Conservation (phyloP, 495 filamentous ascomycete species). For the Aspergillus indologenus region DNA sequence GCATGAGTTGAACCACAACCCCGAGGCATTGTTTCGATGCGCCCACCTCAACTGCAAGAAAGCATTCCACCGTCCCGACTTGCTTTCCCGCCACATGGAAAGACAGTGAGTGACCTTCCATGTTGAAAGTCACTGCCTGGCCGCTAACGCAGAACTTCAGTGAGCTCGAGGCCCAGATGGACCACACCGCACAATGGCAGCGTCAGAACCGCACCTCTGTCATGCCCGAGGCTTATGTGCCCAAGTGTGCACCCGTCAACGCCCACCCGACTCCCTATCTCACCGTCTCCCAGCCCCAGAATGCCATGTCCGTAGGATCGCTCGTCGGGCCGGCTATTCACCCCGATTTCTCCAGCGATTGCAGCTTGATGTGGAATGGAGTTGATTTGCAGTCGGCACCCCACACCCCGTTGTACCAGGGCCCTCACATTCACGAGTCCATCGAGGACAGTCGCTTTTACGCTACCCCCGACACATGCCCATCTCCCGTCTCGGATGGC, state of each 20-base stretch:
- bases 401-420: conserved; percentile 31
- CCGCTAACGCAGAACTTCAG: conserved; percentile 22
- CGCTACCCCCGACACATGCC: conserved; percentile 43
- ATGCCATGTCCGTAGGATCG: conserved; percentile 46
- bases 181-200: conserved; percentile 32
- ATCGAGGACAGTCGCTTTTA: conserved; percentile 43
- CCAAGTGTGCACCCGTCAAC: conserved; percentile 31
- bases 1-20: conserved; percentile 82
- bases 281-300: conserved; percentile 27
- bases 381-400: conserved; percentile 39
- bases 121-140: neutral
- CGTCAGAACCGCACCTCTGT: conserved; percentile 24
- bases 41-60: conserved; percentile 67
- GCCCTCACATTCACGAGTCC: conserved; percentile 35
- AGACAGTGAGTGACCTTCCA: conserved; percentile 62
- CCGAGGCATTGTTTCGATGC: conserved; percentile 64
- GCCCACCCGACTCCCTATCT: conserved; percentile 25
- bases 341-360: conserved; percentile 37
- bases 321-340: conserved; percentile 44
- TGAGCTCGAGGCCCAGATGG: conserved; percentile 41
- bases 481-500: conserved; percentile 41
- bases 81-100: conserved; percentile 75
- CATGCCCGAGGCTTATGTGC: conserved; percentile 25
- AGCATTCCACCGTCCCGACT: conserved; percentile 75
- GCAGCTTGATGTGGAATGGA: conserved; percentile 38